phyloP scores from a whole-genome alignment of 345 rosid species.

The Brassica juncea region DNA sequence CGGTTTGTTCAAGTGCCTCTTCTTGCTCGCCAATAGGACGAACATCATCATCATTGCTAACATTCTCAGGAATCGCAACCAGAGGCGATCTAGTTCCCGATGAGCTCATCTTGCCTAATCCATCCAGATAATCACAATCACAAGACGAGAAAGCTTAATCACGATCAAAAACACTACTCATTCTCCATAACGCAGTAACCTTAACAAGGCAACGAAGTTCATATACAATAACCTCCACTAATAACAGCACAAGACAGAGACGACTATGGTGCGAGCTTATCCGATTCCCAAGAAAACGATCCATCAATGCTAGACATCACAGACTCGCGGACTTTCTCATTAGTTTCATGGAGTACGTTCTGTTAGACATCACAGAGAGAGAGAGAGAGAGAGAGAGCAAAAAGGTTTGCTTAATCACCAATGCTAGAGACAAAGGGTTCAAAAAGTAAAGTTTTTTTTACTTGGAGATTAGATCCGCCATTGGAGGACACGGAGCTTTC shows the following conservation, averaged over 20 bases:
- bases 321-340: slow-evolving; percentile 31
- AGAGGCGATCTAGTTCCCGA: neutral
- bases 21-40: neutral
- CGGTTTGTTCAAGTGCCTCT: neutral
- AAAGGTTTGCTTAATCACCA: slow-evolving; percentile 1
- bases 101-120: neutral
- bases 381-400: neutral
- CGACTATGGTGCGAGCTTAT: too few relatives aligned
- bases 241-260: too few relatives aligned
- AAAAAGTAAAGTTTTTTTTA: slow-evolving; percentile 29
- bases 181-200: neutral
- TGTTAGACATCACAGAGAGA: slow-evolving; percentile 27
- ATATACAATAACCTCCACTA: too few relatives aligned
- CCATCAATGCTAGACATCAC: too few relatives aligned
- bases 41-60: neutral
- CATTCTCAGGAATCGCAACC: neutral
- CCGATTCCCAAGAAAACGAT: too few relatives aligned
- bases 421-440: neutral
- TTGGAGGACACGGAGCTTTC: slow-evolving; percentile 44
- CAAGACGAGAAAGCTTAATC: neutral
- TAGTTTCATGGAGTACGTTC: slow-evolving; percentile 54
- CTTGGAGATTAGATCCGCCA: slow-evolving; percentile 51
- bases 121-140: neutral
- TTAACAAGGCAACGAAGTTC: neutral
- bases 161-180: neutral